Percentiles rank a stretch among this genome's conserved stretches.
phyloP scores from a whole-genome alignment of 1,284 basidiomycete genomes.

The Moesziomyces parantarcticus region DNA sequence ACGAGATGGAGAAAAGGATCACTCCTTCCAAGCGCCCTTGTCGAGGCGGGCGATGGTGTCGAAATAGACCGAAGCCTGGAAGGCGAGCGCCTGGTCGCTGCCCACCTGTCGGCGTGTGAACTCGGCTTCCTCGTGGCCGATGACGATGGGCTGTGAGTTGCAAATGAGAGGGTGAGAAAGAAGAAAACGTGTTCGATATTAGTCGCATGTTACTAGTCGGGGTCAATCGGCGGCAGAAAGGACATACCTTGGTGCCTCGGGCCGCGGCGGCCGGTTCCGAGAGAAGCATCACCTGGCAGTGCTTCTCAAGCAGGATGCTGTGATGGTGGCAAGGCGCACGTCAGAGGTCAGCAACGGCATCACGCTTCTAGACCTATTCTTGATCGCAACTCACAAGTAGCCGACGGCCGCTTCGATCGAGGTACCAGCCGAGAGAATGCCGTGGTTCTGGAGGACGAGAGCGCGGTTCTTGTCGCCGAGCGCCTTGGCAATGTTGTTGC shows the following conservation, averaged over 20 bases:
- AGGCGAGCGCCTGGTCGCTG: conserved; percentile 50
- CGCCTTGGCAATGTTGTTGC: conserved; percentile 72
- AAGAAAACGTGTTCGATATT: background rate
- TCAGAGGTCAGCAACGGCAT: background rate
- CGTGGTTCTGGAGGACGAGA: conserved; percentile 72
- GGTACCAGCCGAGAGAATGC: conserved; percentile 72
- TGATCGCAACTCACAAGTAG: conserved; percentile 49
- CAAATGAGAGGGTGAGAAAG: no score
- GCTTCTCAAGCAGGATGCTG: conserved; percentile 69
- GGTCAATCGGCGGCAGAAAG: background rate
- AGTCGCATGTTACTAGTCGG: background rate
- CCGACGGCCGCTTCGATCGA: conserved; percentile 70
- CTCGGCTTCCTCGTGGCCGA: conserved; percentile 58
- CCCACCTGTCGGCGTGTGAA: conserved; percentile 58
- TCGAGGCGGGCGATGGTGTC: conserved; percentile 51
- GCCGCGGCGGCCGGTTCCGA: conserved; percentile 69
- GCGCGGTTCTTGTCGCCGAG: conserved; percentile 72
- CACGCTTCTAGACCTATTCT: no score
- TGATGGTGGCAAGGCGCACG: conserved; percentile 43
- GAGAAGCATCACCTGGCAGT: conserved; percentile 72
- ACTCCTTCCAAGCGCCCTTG: conserved; percentile 56
- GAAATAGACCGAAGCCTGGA: conserved; percentile 62
- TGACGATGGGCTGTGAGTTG: conserved; percentile 38
- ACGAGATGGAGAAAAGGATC: background rate
- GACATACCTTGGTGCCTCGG: conserved; percentile 41